Evolutionary conservation across 1,284 basidiomycete genomes (phyloP).

Genomic region (Entoloma clypeatum): DNA sequence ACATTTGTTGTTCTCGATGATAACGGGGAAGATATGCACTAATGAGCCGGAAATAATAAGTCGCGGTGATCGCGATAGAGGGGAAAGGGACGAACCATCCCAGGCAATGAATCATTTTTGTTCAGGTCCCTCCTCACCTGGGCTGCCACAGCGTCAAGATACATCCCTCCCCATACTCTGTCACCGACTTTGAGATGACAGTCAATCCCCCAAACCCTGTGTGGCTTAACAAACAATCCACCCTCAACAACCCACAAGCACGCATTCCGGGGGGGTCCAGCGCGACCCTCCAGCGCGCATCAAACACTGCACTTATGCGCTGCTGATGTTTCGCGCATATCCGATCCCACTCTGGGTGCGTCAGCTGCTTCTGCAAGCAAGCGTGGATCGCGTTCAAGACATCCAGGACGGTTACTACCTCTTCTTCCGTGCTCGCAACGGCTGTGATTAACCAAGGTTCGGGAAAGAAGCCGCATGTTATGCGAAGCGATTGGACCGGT

Average conservation of each 20-base stretch:
- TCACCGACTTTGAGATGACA: slow-evolving; percentile 30
- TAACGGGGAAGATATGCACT: too few relatives aligned
- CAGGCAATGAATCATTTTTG: too few relatives aligned
- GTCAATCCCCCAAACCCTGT: slow-evolving; percentile 49
- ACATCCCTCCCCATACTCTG: slow-evolving; percentile 35
- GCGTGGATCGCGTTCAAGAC: slow-evolving; percentile 41
- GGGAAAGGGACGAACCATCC: too few relatives aligned
- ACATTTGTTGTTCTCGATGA: too few relatives aligned
- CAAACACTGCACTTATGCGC: slow-evolving; percentile 38
- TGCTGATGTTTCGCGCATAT: slow-evolving; percentile 38
- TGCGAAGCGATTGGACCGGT: slow-evolving; percentile 31
- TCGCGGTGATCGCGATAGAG: too few relatives aligned
- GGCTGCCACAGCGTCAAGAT: slow-evolving; percentile 42
- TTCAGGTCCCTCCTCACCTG: too few relatives aligned
- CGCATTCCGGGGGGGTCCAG: slow-evolving; percentile 30
- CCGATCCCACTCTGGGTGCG: slow-evolving; percentile 37
- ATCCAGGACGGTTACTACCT: slow-evolving; percentile 46
- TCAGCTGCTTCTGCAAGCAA: slow-evolving; percentile 35
- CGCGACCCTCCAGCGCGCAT: slow-evolving; percentile 38
- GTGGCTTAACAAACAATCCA: slow-evolving; percentile 45
- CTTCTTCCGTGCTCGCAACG: slow-evolving; percentile 32
- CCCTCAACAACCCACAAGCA: slow-evolving; percentile 39
- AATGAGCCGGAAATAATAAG: too few relatives aligned
- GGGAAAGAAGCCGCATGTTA: slow-evolving; percentile 45
- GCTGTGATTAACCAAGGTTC: slow-evolving; percentile 38